Evolutionary conservation across 192 early-diverging fungal genomes (phyloP), one percentile per base, ranked within the genome.

Genomic region (Backusella tarrabulga): DNA sequence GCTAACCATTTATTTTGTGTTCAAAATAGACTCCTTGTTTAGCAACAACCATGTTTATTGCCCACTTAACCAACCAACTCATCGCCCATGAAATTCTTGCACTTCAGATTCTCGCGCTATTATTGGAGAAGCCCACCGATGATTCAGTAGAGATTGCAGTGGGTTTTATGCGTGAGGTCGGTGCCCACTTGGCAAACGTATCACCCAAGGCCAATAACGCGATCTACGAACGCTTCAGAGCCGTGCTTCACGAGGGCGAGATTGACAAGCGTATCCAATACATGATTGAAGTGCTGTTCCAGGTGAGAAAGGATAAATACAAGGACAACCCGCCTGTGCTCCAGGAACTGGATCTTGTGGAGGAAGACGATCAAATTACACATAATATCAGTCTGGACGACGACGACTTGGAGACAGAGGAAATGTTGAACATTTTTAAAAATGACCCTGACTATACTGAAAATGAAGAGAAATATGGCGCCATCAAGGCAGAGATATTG

Each of bases 241-340:
- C 92, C 4, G 95, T 98, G 67, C 81, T 99, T 41, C 96, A 99
- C 78, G 97, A 99, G 79, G 96, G 95, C 9, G 88, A 91, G 41
- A 95, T 99, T 60, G 97, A 98, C 72, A 96, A 95, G 79, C 94
- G 97, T 77, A 91, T 95, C 5, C 96, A 99, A 82, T 96, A 98
- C 75, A 99, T 98, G 97, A 94, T 99, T 35, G 97, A 99, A 82
- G 97, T 97, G 21, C 77, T 99, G 35, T 97, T 99, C 80, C 97
- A 99, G 87, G 89, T 96, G 26, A 88, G 97, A 41, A 95, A 95
- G 69, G 95, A 97, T 67, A 95, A 95, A 70, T 99, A 94, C 86
- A 96, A 97, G 72, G 93, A 96, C 75, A 94, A 95, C 73, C 92
- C 91, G 68, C 83, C 92, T 4, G 85, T 98, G 8, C 79, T 88